Conservation (phyloP, 2,329 filamentous ascomycete species). For the Cladophialophora exuberans region DNA sequence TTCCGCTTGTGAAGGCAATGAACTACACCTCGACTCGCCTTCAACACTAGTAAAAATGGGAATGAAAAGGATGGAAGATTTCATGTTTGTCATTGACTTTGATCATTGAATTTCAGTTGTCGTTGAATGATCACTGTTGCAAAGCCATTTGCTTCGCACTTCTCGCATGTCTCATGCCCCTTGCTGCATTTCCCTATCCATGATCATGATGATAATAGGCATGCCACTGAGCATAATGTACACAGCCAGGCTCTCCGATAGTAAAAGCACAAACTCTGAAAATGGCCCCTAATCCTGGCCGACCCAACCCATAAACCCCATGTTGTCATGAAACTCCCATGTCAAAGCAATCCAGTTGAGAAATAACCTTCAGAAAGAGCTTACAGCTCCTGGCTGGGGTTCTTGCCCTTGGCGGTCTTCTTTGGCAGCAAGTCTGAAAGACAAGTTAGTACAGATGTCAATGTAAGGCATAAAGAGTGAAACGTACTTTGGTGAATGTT, state of each 20-base stretch:
- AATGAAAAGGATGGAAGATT: background rate
- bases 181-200: constrained; percentile 33
- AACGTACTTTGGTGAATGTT: constrained; percentile 95
- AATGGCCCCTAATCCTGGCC: constrained; percentile 59
- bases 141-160: constrained; percentile 37
- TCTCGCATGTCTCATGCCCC: constrained; percentile 40
- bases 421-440: constrained; percentile 89
- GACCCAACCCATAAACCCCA: constrained; percentile 69
- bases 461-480: background rate
- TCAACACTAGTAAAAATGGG: background rate
- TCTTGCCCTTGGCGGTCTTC: constrained; percentile 98
- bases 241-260: constrained; percentile 55
- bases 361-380: constrained; percentile 59
- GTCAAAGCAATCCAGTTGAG: constrained; percentile 58
- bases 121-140: constrained; percentile 34
- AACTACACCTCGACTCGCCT: too few relatives aligned
- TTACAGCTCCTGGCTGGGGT: constrained; percentile 92
- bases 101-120: constrained; percentile 29
- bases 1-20: too few relatives aligned
- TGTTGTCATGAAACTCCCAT: constrained; percentile 74
- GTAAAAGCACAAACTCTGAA: constrained; percentile 39
- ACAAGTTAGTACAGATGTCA: constrained; percentile 47
- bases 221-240: constrained; percentile 63
- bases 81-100: constrained; percentile 24
- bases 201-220: constrained; percentile 37